Evolutionary conservation across 352 stramenopile genomes (phyloP).

Genomic region (Pythium sp.): DNA sequence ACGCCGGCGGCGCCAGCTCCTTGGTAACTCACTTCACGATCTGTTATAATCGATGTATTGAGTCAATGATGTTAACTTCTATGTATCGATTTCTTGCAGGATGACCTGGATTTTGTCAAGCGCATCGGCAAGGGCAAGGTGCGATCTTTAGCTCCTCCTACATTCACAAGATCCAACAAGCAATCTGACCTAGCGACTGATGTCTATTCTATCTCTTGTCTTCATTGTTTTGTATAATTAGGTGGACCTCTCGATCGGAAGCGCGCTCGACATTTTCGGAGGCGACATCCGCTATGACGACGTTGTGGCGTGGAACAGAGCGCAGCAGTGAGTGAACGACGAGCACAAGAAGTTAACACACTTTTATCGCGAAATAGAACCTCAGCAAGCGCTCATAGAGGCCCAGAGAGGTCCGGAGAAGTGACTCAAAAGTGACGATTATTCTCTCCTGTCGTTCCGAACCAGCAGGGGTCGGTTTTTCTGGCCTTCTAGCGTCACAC

Average conservation of each 20-base stretch:
- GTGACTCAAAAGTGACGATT: no score
- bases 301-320: conserved; percentile 90
- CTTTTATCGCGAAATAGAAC: background rate
- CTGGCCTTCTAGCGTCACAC: no score
- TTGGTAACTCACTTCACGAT: conserved; percentile 45
- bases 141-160: background rate
- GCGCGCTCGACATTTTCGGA: conserved; percentile 97
- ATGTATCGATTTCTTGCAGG: conserved; percentile 25
- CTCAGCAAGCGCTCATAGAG: background rate
- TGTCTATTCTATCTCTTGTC: background rate
- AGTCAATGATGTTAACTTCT: background rate
- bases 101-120: conserved; percentile 94
- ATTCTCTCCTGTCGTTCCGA: no score
- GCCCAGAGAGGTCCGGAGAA: no score
- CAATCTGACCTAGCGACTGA: background rate
- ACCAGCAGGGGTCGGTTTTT: no score
- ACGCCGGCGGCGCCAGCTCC: conserved; percentile 93
- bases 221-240: conserved; percentile 4
- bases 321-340: conserved; percentile 9
- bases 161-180: background rate
- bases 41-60: background rate
- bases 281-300: conserved; percentile 92
- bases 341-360: background rate
- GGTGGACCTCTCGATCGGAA: conserved; percentile 98
- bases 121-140: conserved; percentile 89